Evolutionary conservation across 2,329 filamentous ascomycete genomes (phyloP).

Genomic region (Colletotrichum liaoningense): DNA sequence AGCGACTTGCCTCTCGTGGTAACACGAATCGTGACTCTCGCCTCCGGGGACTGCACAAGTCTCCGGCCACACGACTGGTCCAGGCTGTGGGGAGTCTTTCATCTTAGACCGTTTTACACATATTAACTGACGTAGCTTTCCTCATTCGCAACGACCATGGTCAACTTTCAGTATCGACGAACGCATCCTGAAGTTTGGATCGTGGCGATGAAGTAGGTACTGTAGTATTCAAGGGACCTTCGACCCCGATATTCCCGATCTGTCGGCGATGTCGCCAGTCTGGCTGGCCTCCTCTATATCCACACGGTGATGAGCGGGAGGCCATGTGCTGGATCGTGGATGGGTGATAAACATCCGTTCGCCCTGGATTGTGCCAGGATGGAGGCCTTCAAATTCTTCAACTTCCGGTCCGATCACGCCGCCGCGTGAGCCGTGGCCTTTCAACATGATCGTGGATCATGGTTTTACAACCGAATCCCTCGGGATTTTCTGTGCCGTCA

Average conservation of each 20-base stretch:
- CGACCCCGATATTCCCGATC: neutral
- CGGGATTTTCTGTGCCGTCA: neutral
- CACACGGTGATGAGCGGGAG: neutral
- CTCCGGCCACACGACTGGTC: neutral
- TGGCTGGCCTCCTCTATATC: neutral
- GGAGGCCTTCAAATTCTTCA: neutral
- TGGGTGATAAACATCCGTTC: neutral
- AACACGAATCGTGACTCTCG: conserved; percentile 8
- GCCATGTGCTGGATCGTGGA: neutral
- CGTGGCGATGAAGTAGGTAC: neutral
- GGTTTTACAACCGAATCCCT: neutral
- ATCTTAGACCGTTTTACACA: conserved; percentile 11
- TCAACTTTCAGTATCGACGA: neutral
- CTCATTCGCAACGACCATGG: neutral
- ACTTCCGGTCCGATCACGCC: neutral
- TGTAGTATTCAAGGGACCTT: neutral
- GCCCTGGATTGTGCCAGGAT: neutral
- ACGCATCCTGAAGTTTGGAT: neutral
- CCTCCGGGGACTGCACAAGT: neutral
- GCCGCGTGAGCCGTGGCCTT: neutral
- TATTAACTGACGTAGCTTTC: conserved; percentile 11
- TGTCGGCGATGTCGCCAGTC: too few relatives aligned
- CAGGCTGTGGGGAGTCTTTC: conserved; percentile 5
- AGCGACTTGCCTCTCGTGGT: neutral
- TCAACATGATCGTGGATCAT: neutral